Evolutionary conservation across 495 filamentous ascomycete genomes (phyloP), one percentile per base, ranked within the genome.

Genomic region (Xylaria intraflava): DNA sequence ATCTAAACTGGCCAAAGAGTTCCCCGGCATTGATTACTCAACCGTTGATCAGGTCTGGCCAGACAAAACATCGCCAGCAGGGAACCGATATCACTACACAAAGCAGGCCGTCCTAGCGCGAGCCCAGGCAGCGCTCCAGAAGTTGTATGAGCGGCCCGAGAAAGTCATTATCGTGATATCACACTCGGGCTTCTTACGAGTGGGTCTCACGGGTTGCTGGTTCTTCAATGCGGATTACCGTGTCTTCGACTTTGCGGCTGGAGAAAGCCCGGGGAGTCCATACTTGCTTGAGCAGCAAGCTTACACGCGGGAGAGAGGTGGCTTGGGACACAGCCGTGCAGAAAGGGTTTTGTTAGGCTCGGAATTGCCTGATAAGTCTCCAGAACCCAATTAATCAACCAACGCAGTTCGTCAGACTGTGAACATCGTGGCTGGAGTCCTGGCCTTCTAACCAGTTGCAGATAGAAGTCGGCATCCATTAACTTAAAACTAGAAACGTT

Each of bases 161-260:
- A 83, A 83, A 62, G 75, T 78, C 44, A 76, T 85, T 53, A 66
- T 81, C 6, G 81, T 83, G 1, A 77, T 84, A 5, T 76, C 73
- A 27, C 82, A 85, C 59, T 80, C 80, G 0, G 80, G 73, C 3
- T 85, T 85, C 57, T 57, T 84, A 46, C 57, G 79, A 11, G 42
- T 66, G 16, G 73, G 65, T 5, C 71, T 83, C 22, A 69, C 70
- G 6, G 68, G 74, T 3, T 65, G 65, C 17, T 69, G 65, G 61
- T 83, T 71, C 54, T 71, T 70, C 40, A 85, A 85, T 58, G 82
- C 76, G 6, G 82, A 85, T 57, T 85, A 77, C 58, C 72, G 82
- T 8, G 68, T 85, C 38, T 84, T 84, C 57, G 77, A 83, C 3
- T 80, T 83, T 50, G 72, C 67, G 27, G 66, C 68, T 20, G 51